Conservation (phyloP, 2,329 filamentous ascomycete species). For the Colletotrichum chlorophyti region DNA sequence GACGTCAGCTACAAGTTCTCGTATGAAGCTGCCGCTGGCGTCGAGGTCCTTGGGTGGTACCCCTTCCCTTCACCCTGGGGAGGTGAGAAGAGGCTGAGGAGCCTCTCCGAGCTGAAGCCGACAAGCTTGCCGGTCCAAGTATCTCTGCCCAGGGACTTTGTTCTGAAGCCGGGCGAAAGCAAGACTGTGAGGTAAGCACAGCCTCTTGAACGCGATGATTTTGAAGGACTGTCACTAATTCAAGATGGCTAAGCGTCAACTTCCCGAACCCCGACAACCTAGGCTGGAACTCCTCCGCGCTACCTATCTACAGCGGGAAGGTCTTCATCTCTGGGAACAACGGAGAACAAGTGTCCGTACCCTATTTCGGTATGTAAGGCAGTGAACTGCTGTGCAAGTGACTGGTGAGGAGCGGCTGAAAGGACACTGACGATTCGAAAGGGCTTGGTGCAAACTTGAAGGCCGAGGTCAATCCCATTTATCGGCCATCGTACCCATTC, state of each 20-base stretch:
- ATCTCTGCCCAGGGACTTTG: slow-evolving; percentile 33
- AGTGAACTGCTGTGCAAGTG: no score
- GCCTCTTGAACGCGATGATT: background rate
- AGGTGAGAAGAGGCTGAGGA: slow-evolving; percentile 29
- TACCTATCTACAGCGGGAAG: slow-evolving; percentile 43
- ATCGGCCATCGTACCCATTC: slow-evolving; percentile 25
- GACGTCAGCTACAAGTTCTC: slow-evolving; percentile 41
- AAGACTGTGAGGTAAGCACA: slow-evolving; percentile 33
- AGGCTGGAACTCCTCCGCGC: slow-evolving; percentile 35
- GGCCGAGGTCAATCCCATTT: slow-evolving; percentile 30
- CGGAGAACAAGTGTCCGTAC: slow-evolving; percentile 41
- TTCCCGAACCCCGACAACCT: slow-evolving; percentile 36
- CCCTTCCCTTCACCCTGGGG: slow-evolving; percentile 8
- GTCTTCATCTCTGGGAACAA: slow-evolving; percentile 38
- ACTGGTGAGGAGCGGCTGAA: no score
- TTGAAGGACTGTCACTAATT: background rate
- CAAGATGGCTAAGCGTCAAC: slow-evolving; percentile 30
- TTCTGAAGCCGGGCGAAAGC: slow-evolving; percentile 34
- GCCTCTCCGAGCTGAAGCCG: slow-evolving; percentile 32
- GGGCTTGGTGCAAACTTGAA: slow-evolving; percentile 34
- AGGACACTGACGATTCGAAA: slow-evolving; percentile 9
- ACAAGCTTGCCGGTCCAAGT: slow-evolving; percentile 29
- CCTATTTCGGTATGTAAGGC: slow-evolving; percentile 42
- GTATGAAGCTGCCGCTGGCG: slow-evolving; percentile 40
- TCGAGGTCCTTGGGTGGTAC: slow-evolving; percentile 40